phyloP scores from a whole-genome alignment of 768 basidiomycete species.

The Lentinula edodes region DNA sequence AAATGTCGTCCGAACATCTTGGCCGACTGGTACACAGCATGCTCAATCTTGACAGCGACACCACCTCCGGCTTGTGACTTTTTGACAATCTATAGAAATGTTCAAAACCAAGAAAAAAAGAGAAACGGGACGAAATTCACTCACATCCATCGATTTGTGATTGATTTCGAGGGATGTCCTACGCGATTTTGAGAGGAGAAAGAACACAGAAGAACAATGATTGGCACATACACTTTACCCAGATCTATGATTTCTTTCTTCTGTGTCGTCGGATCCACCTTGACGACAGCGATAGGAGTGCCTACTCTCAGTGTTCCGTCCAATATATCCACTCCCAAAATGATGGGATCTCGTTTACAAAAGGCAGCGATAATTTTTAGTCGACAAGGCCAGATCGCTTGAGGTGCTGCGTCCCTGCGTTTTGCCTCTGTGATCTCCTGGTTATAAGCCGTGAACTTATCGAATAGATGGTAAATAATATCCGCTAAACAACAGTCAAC shows the following conservation, averaged over 20 bases:
- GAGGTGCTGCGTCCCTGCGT: slow-evolving; percentile 84
- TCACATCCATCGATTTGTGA: slow-evolving; percentile 80
- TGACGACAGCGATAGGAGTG: slow-evolving; percentile 93
- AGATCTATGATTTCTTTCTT: slow-evolving; percentile 90
- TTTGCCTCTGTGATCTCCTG: slow-evolving; percentile 90
- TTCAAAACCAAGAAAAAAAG: background rate
- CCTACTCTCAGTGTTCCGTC: slow-evolving; percentile 89
- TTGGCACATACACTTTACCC: slow-evolving; percentile 79
- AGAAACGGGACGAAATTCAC: slow-evolving; percentile 30
- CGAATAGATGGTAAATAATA: slow-evolving; percentile 98
- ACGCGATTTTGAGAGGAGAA: slow-evolving; percentile 9
- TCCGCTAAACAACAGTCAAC: slow-evolving; percentile 55
- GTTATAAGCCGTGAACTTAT: slow-evolving; percentile 93
- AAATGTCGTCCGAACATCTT: slow-evolving; percentile 97
- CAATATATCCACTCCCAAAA: slow-evolving; percentile 92
- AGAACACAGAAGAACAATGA: background rate
- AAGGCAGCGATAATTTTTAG: slow-evolving; percentile 92
- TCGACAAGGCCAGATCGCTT: slow-evolving; percentile 95
- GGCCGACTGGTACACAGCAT: slow-evolving; percentile 91
- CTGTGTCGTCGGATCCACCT: slow-evolving; percentile 78
- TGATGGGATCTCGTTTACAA: slow-evolving; percentile 95
- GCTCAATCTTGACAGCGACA: slow-evolving; percentile 98
- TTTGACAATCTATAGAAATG: slow-evolving; percentile 66
- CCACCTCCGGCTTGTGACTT: slow-evolving; percentile 93
- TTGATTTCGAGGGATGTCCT: slow-evolving; percentile 98